Conservation (phyloP, 768 basidiomycete species). For the Kwoniella mangroviensis region DNA sequence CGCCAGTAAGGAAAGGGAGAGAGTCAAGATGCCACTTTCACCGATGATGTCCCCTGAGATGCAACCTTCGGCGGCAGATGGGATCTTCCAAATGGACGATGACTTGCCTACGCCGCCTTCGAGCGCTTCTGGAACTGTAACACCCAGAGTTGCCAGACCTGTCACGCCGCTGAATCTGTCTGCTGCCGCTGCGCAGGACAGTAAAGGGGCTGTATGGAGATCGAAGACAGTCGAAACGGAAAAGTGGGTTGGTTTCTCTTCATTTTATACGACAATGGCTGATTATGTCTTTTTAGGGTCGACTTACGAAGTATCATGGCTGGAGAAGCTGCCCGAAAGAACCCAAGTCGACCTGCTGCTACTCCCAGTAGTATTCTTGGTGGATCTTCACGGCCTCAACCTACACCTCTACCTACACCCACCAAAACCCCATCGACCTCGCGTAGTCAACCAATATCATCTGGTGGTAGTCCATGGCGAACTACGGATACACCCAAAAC, state of each 20-base stretch:
- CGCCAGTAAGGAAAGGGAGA: slow-evolving; percentile 30
- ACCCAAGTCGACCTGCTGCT: slow-evolving; percentile 27
- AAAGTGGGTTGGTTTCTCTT: slow-evolving; percentile 42
- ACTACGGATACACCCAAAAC: slow-evolving; percentile 28
- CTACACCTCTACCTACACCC: slow-evolving; percentile 24
- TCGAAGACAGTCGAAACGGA: slow-evolving; percentile 42
- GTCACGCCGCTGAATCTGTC: slow-evolving; percentile 46
- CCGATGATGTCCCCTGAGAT: slow-evolving; percentile 52
- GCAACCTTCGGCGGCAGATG: slow-evolving; percentile 62
- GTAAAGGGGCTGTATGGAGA: slow-evolving; percentile 38
- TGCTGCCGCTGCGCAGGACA: slow-evolving; percentile 7
- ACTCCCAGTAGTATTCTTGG: slow-evolving; percentile 5
- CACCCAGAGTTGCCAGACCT: slow-evolving; percentile 30
- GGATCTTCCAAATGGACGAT: slow-evolving; percentile 85
- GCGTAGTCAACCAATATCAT: slow-evolving; percentile 19
- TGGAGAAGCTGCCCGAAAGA: slow-evolving; percentile 63
- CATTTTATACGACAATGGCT: background rate
- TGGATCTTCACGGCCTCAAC: slow-evolving; percentile 10
- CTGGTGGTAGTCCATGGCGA: slow-evolving; percentile 34
- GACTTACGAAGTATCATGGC: slow-evolving; percentile 88
- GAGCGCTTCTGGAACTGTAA: slow-evolving; percentile 35
- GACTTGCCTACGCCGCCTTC: slow-evolving; percentile 59
- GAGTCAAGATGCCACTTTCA: slow-evolving; percentile 22
- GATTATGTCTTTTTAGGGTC: slow-evolving; percentile 61
- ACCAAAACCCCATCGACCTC: slow-evolving; percentile 19